Evolutionary conservation across 257 asterid species (phyloP), one percentile per base, ranked within the genome.

Genomic region (Przewalskia tangutica): DNA sequence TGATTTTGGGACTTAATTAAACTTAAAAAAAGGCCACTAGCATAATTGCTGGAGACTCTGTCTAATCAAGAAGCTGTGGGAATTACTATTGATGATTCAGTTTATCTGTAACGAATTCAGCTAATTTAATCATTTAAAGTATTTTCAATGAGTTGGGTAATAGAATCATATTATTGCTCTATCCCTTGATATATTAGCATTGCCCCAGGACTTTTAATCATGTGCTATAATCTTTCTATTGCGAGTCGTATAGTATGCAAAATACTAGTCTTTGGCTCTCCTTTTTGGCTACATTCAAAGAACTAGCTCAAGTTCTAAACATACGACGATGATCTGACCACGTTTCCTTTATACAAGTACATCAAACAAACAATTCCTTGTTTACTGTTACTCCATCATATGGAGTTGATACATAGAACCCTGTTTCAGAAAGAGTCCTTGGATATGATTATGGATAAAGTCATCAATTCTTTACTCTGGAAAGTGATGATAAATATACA

Each of bases 331-430:
- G 7, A 66, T 66, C 75, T 66, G 51, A 66, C 27, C 13, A 17
- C 1, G 20, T 48, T 50, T 23, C n/a, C 89, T 90, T 96, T 86
- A 86, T 96, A 59, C 99, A 95, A 97, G 99, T 95, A 85, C 51
- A 11, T 54, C 44, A 46, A 46, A 27, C 42, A 73, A 48, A 27
- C 60, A 73, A 46, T 73, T 23, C 48, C 79, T 48, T 73, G 42
- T 36, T 7, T 6, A 20, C 59, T 48, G 4, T 71, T 18, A 10
- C 7, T 66, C 20, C 27, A 73, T 73, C 60, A 36, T 65, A 34
- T 38, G 4, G n/a, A 7, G 14, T 27, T 6, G 23, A 65, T 65
- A 65, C 14, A 8, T 65, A 32, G 48, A 48, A 34, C 73, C n/a
- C 12, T 6, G 10, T 65, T 65, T 65, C 12, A 17, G 1, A 1